Evolutionary conservation across 1,284 basidiomycete species (phyloP).

Genomic region (Pseudozyma sp.): DNA sequence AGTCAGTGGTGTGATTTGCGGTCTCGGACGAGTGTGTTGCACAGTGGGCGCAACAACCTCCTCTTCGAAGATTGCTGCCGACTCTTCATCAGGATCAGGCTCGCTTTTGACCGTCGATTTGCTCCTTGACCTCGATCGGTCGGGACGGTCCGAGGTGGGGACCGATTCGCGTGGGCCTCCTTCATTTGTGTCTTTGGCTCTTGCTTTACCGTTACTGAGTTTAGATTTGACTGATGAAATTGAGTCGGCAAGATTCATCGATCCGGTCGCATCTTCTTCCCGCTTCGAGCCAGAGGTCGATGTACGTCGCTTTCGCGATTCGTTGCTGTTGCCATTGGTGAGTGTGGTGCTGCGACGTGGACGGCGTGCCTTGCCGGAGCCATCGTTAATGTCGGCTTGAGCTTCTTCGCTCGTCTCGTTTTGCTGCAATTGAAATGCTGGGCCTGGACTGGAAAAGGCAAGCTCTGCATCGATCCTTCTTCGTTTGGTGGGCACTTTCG

Average conservation of each 20-base stretch:
- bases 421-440: constrained; percentile 50
- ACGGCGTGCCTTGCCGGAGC: constrained; percentile 21
- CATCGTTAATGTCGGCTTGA: constrained; percentile 13
- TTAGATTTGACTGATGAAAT: constrained; percentile 2
- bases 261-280: constrained; percentile 4
- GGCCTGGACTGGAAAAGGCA: constrained; percentile 63
- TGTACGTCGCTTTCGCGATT: constrained; percentile 6
- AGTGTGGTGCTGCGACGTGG: constrained; percentile 29
- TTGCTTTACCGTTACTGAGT: constrained; percentile 9
- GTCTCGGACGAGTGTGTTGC: constrained; percentile 10
- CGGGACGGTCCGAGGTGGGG: constrained; percentile 10
- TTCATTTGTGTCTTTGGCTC: constrained; percentile 21
- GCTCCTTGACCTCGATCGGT: constrained; percentile 36
- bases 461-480: constrained; percentile 59
- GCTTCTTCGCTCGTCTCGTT: constrained; percentile 4
- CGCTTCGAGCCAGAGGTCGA: constrained; percentile 7
- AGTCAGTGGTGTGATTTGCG: constrained; percentile 34
- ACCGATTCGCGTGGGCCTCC: constrained; percentile 7
- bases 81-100: constrained; percentile 11
- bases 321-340: constrained; percentile 16
- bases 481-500: constrained; percentile 39
- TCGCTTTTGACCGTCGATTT: constrained; percentile 25
- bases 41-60: neutral
- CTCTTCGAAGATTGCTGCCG: neutral
- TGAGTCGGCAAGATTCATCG: neutral